Evolutionary conservation across 306 rosid species (phyloP), one percentile per base, ranked within the genome.

Genomic region (Vigna reflexopilosa): DNA sequence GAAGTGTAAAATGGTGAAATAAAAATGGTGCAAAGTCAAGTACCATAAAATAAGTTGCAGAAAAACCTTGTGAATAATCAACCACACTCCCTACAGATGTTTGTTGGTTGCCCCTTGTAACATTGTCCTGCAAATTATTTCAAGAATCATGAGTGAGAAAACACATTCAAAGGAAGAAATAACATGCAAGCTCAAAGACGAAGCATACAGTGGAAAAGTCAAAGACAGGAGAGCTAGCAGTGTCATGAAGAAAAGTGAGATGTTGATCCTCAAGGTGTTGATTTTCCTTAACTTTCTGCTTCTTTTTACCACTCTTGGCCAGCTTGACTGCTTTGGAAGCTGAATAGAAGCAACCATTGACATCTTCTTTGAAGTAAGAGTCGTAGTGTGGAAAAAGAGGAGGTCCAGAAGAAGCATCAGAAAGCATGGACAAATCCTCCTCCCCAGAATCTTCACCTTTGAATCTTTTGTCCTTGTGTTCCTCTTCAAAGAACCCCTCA

Each of bases 321-420:
- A 47, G 47, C 67, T 70, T 81, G 19, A 62, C 80, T 28, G 87
- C n/a, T 47, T 76, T 91, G 65, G 93, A 54, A 6, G 83, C 62
- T 59, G 86, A 68, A 76, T 26, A 84, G 50, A 79, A 88, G 79
- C 78, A 70, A 9, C 61, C 90, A 80, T 77, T 81, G 11, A 77
- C 71, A 42, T 80, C 70, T 42, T 82, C 80, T 70, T 90, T 87
- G 68, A 77, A 79, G 83, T 67, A 80, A 77, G 70, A 69, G 40
- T 84, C 84, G 9, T 94, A 77, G 14, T 89, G 83, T 20, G 84
- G 77, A 77, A 88, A 80, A 88, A 91, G 89, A n/a, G 99, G 98
- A 90, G 99, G 99, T 59, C 98, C 97, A 85, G 99, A 96, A 84
- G 99, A 96, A 56, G 99, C 99, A 88, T 96, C 99, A 81, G 99